Conservation (phyloP, 208 protist species). For the Zelonia costaricensis region DNA sequence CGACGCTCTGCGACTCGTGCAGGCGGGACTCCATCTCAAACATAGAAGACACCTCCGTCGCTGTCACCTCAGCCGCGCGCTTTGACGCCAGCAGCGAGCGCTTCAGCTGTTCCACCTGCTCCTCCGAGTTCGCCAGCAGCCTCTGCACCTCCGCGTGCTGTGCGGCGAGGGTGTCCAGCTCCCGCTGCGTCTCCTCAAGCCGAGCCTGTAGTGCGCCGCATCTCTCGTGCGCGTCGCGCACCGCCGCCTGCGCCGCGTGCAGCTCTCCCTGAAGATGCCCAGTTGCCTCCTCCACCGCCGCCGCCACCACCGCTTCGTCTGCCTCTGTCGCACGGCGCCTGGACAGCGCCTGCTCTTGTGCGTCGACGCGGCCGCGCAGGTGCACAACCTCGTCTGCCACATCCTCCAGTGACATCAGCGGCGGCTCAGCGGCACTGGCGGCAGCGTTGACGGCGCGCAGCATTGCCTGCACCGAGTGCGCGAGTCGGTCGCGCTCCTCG, state of each 20-base stretch:
- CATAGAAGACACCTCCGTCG: slow-evolving; percentile 43
- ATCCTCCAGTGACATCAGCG: slow-evolving; percentile 16
- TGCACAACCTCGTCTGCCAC: slow-evolving; percentile 4
- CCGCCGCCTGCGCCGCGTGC: slow-evolving; percentile 8
- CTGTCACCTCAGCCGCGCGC: slow-evolving; percentile 47
- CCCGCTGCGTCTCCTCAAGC: slow-evolving; percentile 23
- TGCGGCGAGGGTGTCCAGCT: slow-evolving; percentile 25
- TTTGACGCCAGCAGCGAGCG: slow-evolving; percentile 46
- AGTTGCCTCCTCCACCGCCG: not conserved
- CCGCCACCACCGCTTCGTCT: not conserved
- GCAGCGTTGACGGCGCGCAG: slow-evolving; percentile 5
- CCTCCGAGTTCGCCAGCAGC: slow-evolving; percentile 35
- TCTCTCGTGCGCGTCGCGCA: slow-evolving; percentile 12
- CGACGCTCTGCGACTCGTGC: slow-evolving; percentile 32
- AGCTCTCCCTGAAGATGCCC: slow-evolving; percentile 2
- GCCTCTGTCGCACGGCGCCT: not conserved
- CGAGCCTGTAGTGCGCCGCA: slow-evolving; percentile 10
- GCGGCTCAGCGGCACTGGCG: not conserved
- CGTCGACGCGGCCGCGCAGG: slow-evolving; percentile 8
- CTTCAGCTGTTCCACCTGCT: slow-evolving; percentile 33
- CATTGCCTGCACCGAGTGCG: slow-evolving; percentile 10
- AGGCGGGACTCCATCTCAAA: slow-evolving; percentile 60
- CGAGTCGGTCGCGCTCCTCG: not conserved
- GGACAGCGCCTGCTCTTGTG: slow-evolving; percentile 2
- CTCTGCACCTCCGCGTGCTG: slow-evolving; percentile 19